Conservation (phyloP, 2,329 filamentous ascomycete species). For the Zymoseptoria passerinii region DNA sequence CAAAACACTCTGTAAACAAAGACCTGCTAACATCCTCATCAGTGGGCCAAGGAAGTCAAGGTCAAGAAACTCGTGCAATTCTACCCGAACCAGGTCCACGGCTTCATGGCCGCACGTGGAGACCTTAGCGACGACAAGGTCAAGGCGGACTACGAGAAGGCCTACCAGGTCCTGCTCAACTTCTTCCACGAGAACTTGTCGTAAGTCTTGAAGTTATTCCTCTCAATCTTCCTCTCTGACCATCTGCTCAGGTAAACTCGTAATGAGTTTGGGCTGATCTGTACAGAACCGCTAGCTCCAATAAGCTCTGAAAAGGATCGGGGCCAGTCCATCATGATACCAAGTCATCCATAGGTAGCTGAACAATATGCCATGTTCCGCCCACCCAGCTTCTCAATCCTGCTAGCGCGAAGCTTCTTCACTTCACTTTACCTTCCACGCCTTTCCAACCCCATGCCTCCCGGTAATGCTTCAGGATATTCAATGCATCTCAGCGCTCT, state of each 20-base stretch:
- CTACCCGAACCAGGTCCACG: constrained; percentile 38
- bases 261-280: neutral
- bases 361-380: neutral
- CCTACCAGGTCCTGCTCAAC: constrained; percentile 42
- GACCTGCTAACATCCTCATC: constrained; percentile 3
- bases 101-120: constrained; percentile 29
- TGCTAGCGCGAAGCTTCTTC: neutral
- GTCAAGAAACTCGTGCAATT: constrained; percentile 40
- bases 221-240: neutral
- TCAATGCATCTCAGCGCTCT: neutral
- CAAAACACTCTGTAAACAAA: neutral
- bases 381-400: neutral
- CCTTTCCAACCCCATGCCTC: neutral
- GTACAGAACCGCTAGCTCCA: neutral
- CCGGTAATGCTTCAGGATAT: neutral
- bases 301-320: neutral
- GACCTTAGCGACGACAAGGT: constrained; percentile 42
- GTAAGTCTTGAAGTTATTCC: constrained; percentile 15
- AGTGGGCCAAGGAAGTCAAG: constrained; percentile 43
- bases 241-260: neutral
- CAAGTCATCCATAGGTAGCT: neutral
- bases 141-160: constrained; percentile 43
- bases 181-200: constrained; percentile 47
- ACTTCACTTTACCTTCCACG: neutral
- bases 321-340: neutral